Conservation (phyloP, 768 basidiomycete genomes). For the Gautieria morchelliformis region DNA sequence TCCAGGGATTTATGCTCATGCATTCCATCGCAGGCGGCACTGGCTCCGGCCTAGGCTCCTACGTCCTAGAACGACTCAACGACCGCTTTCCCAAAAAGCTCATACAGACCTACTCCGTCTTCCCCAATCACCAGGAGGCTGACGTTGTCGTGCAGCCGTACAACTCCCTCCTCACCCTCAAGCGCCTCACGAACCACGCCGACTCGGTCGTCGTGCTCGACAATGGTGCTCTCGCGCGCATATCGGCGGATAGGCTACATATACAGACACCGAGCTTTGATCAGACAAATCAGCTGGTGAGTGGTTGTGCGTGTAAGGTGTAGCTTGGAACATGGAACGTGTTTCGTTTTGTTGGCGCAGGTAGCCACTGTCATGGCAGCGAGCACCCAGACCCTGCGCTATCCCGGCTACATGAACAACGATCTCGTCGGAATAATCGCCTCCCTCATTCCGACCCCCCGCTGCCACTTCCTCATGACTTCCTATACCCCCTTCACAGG, state of each 20-base stretch:
- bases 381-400: constrained; percentile 91
- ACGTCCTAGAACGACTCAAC: constrained; percentile 88
- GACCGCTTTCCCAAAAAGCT: constrained; percentile 99
- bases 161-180: constrained; percentile 88
- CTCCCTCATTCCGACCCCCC: constrained; percentile 90
- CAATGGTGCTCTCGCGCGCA: constrained; percentile 86
- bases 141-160: constrained; percentile 99
- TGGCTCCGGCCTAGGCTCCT: constrained; percentile 97
- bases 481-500: constrained; percentile 98
- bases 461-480: constrained; percentile 98
- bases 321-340: background rate
- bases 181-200: constrained; percentile 90
- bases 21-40: constrained; percentile 99
- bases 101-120: constrained; percentile 98
- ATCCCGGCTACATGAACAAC: constrained; percentile 99
- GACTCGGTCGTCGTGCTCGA: constrained; percentile 97
- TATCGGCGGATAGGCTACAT: constrained; percentile 87
- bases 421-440: constrained; percentile 96
- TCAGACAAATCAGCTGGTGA: constrained; percentile 84
- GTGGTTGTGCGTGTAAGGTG: constrained; percentile 14
- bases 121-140: constrained; percentile 86
- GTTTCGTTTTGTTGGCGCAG: constrained; percentile 28
- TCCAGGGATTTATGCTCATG: constrained; percentile 97
- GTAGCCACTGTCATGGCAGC: constrained; percentile 97
- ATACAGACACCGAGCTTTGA: constrained; percentile 81